These are phyloP conservation scores for Aspergillus pseudotamarii DNA, from an alignment of 2,329 filamentous ascomycete genomes.

Conservation along the genomic window DNA sequence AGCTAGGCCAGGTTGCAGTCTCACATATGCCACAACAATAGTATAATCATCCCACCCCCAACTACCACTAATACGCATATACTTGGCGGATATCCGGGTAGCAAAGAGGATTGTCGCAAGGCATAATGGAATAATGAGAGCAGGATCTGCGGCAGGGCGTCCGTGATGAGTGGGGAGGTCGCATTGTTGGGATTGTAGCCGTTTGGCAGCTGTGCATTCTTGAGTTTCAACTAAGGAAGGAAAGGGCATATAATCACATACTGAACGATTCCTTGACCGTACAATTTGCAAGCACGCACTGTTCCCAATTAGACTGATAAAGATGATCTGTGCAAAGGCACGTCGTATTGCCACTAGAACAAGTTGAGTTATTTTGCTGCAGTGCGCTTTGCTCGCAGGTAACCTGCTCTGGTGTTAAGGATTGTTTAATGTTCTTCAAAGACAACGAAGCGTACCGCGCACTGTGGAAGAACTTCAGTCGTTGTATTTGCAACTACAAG, in stretches of 20 bases:
- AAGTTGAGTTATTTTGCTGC: background rate
- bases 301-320: background rate
- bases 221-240: background rate
- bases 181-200: slow-evolving; percentile 11
- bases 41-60: slow-evolving; percentile 22
- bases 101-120: slow-evolving; percentile 19
- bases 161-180: slow-evolving; percentile 11
- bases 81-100: slow-evolving; percentile 15
- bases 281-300: slow-evolving; percentile 7
- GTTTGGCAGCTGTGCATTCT: slow-evolving; percentile 9
- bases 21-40: slow-evolving; percentile 21
- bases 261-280: slow-evolving; percentile 11
- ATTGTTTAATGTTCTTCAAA: background rate
- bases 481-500: background rate
- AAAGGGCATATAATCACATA: background rate
- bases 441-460: background rate
- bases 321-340: slow-evolving; percentile 9
- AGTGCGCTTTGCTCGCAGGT: background rate
- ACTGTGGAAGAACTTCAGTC: background rate
- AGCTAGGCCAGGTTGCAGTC: background rate
- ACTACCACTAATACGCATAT: slow-evolving; percentile 15
- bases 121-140: slow-evolving; percentile 15
- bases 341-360: background rate
- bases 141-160: slow-evolving; percentile 14
- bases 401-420: background rate